Evolutionary conservation across 371 early-diverging fungal genomes (phyloP), one percentile per base, ranked within the genome.

Genomic region (Circinella minor): DNA sequence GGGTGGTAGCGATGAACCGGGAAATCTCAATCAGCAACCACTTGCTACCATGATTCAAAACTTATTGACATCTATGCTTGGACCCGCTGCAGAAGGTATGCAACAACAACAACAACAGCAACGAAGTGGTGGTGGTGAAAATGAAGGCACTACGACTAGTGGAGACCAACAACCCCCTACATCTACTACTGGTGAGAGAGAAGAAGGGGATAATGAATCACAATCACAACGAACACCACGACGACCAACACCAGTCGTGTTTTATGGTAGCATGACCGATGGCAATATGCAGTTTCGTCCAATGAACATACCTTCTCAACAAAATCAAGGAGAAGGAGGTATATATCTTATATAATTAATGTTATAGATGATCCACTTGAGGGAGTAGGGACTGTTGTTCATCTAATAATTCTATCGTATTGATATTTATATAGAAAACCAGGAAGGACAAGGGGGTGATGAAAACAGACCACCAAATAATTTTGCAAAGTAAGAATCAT

Each of bases 251-350:
- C 78, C 82, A 0, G 55, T 74, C 34, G 46, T 81, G 1, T 74
- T 77, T 48, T 79, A 75, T 55, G 75, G 81, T 17, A 77, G 74
- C 65, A 66, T 77, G 67, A 67, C 79, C 3, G 78, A 79, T 62
- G 75, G 78, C 9, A 77, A 71, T 37, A 55, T 77, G 49, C 76
- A 76, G 20, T 66, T 78, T 14, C 76, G 77, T 38, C 71, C 75
- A 17, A 54, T 74, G 14, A 67, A 68, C 37, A 47, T 71, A 55
- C 60, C 72, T 13, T 17, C 59, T 17, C 55, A 69, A 36, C 36
- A 37, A 47, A 55, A 66, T 20, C 36, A 27, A 55, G 65, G 69
- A 61, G 65, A 61, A 48, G 63, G 55, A 34, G 61, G 36, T 63
- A 43, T 57, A 14, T 34, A 66, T 49, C 11, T 43, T 55, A 27